These are phyloP conservation scores for Oryza nivara DNA, from an alignment of 176 grass and related monocot species.

Conservation along the genomic window DNA sequence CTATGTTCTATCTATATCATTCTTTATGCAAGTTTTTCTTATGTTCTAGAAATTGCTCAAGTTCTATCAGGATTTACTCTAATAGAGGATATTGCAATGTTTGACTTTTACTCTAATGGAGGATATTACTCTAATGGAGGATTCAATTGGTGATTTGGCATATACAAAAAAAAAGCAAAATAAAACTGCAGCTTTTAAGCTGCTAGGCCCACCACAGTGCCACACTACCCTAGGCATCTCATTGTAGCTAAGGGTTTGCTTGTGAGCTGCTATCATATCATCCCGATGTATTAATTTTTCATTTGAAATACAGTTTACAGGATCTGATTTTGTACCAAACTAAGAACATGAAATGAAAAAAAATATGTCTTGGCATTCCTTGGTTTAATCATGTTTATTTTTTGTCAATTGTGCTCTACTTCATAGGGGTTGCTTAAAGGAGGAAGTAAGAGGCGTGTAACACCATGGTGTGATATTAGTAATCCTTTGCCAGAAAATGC, in stretches of 20 bases:
- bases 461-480: slow-evolving; percentile 67
- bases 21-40: slow-evolving; percentile 9
- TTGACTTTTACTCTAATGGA: not conserved
- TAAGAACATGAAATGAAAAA: slow-evolving; percentile 24
- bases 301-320: not conserved
- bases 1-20: not conserved
- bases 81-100: not conserved
- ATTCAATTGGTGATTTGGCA: not conserved
- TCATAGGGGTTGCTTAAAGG: slow-evolving; percentile 89
- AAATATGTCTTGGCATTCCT: slow-evolving; percentile 11
- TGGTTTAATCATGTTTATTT: slow-evolving; percentile 14
- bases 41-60: slow-evolving; percentile 18
- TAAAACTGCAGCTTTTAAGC: not conserved
- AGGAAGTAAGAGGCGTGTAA: slow-evolving; percentile 73
- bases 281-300: slow-evolving; percentile 1
- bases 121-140: not conserved
- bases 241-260: not conserved
- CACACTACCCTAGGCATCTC: not conserved
- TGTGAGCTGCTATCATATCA: not conserved
- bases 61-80: slow-evolving; percentile 14
- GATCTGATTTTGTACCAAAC: slow-evolving; percentile 7
- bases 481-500: slow-evolving; percentile 88
- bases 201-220: not conserved
- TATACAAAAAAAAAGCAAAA: not conserved
- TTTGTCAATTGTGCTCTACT: slow-evolving; percentile 4